Base-by-base conservation (phyloP, 495 filamentous ascomycete species). In the Aspergillus homomorphus region DNA sequence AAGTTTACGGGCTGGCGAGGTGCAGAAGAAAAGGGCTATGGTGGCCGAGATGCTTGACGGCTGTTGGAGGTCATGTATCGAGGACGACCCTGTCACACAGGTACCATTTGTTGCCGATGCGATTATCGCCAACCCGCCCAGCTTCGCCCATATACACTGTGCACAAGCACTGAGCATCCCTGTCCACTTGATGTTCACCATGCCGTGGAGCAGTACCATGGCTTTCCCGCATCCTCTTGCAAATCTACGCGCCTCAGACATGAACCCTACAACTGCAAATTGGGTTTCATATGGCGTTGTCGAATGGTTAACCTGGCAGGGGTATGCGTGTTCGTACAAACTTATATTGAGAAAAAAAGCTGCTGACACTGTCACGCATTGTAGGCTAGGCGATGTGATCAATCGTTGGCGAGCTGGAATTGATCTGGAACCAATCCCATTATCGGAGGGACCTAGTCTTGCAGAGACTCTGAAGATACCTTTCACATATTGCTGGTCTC, bases 231-330 rank as follows among this genome's bases (percentile, higher is more conserved):
- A 84, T 70, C 82, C 82, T 0, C 65, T 86, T 30, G 81, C 82
- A 1, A 84, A 84, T 61, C 68, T 84, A 45, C 72, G 77, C 33
- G 73, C 72, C 16, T 74, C 74, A 0, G 71, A 74, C 24, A 76
- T 70, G 8, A 80, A 77, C 59, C 57, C 71, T 23, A 67, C 64
- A 23, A 66, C 77, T 15, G 80, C 78, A 1, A 87, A 87, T 67
- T 83, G 76, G 61, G 71, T 86, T 18, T 83, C 82, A 0, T 87
- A 87, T 66, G 74, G 73, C 3, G 66, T 87, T 24, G 82, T 87
- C 16, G 86, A 89, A 45, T 81, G 82, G 75, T 65, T 88, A 53
- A 88, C 83, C 9, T 87, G 86, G 84, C 84, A 88, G 72, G 85
- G 85, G 80, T 81, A 61, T 52, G 72, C 59, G 19, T 45, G 5